These are phyloP conservation scores for Oenanthe javanica DNA, from an alignment of 140 eudicot species.

Conservation along the genomic window DNA sequence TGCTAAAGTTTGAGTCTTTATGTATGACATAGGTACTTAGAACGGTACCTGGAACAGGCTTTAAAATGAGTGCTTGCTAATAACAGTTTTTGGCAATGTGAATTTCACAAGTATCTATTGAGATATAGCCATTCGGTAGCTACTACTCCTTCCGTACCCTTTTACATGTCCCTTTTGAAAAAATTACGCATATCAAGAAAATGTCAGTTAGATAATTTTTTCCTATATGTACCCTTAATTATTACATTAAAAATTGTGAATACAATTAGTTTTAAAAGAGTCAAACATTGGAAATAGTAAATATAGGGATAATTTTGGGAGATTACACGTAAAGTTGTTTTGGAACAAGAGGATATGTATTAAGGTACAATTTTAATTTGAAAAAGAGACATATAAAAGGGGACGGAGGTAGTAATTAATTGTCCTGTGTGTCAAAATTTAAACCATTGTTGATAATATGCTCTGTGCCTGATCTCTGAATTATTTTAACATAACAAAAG, in stretches of 20 bases:
- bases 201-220: too few species aligned
- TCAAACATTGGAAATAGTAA: too few species aligned
- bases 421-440: neutral
- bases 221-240: too few species aligned
- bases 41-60: neutral
- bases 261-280: too few species aligned
- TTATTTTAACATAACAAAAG: neutral
- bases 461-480: neutral
- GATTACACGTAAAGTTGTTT: too few species aligned
- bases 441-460: neutral
- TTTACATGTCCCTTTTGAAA: too few species aligned
- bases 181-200: too few species aligned
- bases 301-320: too few species aligned
- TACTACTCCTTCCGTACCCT: neutral
- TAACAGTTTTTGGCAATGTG: neutral
- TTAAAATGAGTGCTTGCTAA: neutral
- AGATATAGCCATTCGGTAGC: neutral
- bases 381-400: too few species aligned
- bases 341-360: too few species aligned
- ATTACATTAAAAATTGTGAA: too few species aligned
- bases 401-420: neutral
- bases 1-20: neutral
- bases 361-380: too few species aligned
- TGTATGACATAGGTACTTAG: neutral
- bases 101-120: neutral